phyloP scores from a whole-genome alignment of 1,139 yeast species.

The Meyerozyma carpophila region DNA sequence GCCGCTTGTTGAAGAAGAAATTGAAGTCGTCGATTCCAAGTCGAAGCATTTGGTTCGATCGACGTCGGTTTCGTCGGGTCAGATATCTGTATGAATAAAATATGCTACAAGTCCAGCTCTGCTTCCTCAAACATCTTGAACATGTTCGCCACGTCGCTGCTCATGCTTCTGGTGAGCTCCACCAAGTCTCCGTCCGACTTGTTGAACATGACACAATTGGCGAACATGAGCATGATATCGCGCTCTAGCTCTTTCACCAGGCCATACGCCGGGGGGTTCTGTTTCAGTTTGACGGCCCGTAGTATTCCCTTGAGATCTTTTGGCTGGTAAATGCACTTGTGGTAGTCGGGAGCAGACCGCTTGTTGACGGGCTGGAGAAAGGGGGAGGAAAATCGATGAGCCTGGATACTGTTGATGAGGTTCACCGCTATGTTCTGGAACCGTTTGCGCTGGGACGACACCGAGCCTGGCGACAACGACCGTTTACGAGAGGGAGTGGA shows the following conservation, averaged over 20 bases:
- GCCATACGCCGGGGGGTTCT: slow-evolving; percentile 39
- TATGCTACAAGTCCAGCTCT: slow-evolving; percentile 4
- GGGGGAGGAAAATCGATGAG: slow-evolving; percentile 71
- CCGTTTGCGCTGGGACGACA: slow-evolving; percentile 34
- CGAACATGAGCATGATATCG: slow-evolving; percentile 71
- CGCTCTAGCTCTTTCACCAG: slow-evolving; percentile 60
- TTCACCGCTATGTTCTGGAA: slow-evolving; percentile 55
- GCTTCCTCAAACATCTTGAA: slow-evolving; percentile 48
- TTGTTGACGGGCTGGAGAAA: slow-evolving; percentile 65
- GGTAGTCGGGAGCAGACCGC: slow-evolving; percentile 66
- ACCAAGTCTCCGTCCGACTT: slow-evolving; percentile 60
- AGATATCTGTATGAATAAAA: background rate
- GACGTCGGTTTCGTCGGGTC: background rate
- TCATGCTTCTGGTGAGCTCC: slow-evolving; percentile 63
- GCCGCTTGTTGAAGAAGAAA: background rate
- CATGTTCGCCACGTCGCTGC: slow-evolving; percentile 46
- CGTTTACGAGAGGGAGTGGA: slow-evolving; percentile 11
- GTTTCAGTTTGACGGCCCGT: slow-evolving; percentile 45
- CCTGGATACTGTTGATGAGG: slow-evolving; percentile 57
- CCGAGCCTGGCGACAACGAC: slow-evolving; percentile 22
- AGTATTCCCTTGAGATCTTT: slow-evolving; percentile 62
- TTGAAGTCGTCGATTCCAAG: background rate
- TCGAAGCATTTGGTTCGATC: background rate
- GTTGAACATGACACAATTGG: slow-evolving; percentile 81
- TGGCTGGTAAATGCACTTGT: slow-evolving; percentile 57